A percentile compares a stretch with the other conserved stretches of the same genome.
Conservation (phyloP, 2,329 filamentous ascomycete species). For the Blastomyces gilchristii region DNA sequence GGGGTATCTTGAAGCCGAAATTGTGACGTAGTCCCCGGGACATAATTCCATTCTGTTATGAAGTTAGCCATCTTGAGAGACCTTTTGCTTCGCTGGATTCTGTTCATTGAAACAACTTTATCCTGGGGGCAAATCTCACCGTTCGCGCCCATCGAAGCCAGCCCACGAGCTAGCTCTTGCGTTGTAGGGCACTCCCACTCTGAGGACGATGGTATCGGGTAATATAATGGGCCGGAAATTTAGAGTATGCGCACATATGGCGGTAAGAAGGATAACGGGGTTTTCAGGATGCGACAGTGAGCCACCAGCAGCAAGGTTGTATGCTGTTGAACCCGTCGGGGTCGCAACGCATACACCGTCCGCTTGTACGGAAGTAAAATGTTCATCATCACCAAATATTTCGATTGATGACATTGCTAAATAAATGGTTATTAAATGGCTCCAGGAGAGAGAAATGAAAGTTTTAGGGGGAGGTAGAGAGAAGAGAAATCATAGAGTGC, state of each 20-base stretch:
- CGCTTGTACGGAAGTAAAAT: conserved; percentile 84
- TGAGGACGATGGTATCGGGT: conserved; percentile 91
- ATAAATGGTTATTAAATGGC: conserved; percentile 13
- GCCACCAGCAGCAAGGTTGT: conserved; percentile 84
- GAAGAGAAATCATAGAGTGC: not conserved
- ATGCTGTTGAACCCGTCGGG: conserved; percentile 89
- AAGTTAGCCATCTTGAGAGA: conserved; percentile 15
- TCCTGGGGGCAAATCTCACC: conserved; percentile 32
- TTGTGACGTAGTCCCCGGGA: conserved; percentile 43
- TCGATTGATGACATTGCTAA: conserved; percentile 84
- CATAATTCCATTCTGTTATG: conserved; percentile 35
- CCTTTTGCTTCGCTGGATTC: not conserved
- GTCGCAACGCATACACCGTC: conserved; percentile 93
- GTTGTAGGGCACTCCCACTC: conserved; percentile 89
- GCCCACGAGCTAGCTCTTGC: conserved; percentile 85
- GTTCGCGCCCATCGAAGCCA: conserved; percentile 91
- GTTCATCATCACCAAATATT: conserved; percentile 78
- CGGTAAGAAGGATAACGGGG: conserved; percentile 76
- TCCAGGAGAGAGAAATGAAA: not conserved
- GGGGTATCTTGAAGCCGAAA: conserved; percentile 43
- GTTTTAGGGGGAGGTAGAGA: too few relatives aligned
- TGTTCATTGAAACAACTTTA: not conserved
- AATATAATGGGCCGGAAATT: conserved; percentile 87
- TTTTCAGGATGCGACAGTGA: conserved; percentile 92
- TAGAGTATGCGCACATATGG: conserved; percentile 84